Percentiles rank a stretch among this genome's conserved stretches.
Conservation (phyloP, 495 filamentous ascomycete species). For the Podospora didyma region DNA sequence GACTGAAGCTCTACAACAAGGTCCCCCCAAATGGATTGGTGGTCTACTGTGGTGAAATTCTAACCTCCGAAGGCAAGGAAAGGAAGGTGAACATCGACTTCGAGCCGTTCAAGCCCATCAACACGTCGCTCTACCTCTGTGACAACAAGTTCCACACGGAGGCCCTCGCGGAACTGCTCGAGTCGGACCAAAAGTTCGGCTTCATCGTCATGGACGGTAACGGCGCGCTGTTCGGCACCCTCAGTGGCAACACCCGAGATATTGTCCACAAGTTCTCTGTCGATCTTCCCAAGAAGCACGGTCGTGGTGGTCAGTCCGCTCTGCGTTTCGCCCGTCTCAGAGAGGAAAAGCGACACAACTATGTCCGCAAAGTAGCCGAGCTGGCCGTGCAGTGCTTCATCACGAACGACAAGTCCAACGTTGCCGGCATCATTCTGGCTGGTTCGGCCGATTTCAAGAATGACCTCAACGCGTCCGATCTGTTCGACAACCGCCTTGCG, state of each 20-base stretch:
- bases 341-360: slow-evolving; percentile 99
- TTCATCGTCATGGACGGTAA: slow-evolving; percentile 99
- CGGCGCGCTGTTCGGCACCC: slow-evolving; percentile 90
- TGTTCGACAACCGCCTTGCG: slow-evolving; percentile 90
- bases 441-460: slow-evolving; percentile 99
- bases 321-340: slow-evolving; percentile 98
- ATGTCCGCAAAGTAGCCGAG: slow-evolving; percentile 97
- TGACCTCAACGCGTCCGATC: slow-evolving; percentile 93
- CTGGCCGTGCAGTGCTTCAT: slow-evolving; percentile 98
- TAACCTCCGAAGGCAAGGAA: slow-evolving; percentile 97
- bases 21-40: slow-evolving; percentile 96
- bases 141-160: slow-evolving; percentile 99
- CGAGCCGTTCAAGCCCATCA: slow-evolving; percentile 99
- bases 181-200: slow-evolving; percentile 97
- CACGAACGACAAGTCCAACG: slow-evolving; percentile 95
- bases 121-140: slow-evolving; percentile 97
- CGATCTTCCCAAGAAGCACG: slow-evolving; percentile 98
- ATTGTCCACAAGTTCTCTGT: slow-evolving; percentile 96
- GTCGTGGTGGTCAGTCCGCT: slow-evolving; percentile 97
- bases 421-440: slow-evolving; percentile 87
- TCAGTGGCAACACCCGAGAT: slow-evolving; percentile 94
- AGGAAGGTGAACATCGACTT: slow-evolving; percentile 99
- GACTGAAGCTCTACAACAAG: slow-evolving; percentile 97
- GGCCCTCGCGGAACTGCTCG: slow-evolving; percentile 89
- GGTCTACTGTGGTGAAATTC: slow-evolving; percentile 99